These are phyloP conservation scores for Apiotrichum porosum DNA, from an alignment of 1,284 basidiomycete species.

Conservation along the genomic window DNA sequence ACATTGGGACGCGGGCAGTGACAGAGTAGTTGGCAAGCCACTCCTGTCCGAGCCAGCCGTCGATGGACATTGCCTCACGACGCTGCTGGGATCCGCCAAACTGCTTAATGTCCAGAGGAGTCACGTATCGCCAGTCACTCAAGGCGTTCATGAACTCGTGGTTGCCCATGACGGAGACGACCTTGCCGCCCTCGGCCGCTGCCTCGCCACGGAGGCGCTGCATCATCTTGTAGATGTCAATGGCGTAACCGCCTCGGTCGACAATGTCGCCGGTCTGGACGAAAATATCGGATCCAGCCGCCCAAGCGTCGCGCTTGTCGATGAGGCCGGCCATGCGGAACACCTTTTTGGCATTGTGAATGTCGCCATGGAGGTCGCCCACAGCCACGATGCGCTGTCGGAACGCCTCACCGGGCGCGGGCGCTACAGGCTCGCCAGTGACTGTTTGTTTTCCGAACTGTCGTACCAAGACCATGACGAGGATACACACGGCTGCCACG, in stretches of 20 bases:
- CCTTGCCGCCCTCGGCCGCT: slow-evolving; percentile 59
- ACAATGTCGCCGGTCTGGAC: slow-evolving; percentile 94
- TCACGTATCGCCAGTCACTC: slow-evolving; percentile 88
- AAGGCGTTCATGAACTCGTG: slow-evolving; percentile 70
- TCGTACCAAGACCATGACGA: too few species aligned
- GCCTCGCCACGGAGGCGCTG: slow-evolving; percentile 75
- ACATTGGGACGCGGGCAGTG: slow-evolving; percentile 71
- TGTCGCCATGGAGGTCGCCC: slow-evolving; percentile 72
- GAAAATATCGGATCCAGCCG: slow-evolving; percentile 69
- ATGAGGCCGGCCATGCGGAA: slow-evolving; percentile 71
- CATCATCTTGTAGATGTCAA: slow-evolving; percentile 74
- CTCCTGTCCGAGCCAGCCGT: slow-evolving; percentile 71
- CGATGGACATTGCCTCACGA: slow-evolving; percentile 61
- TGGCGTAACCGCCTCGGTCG: slow-evolving; percentile 83
- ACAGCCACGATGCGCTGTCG: slow-evolving; percentile 58
- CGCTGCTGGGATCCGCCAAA: slow-evolving; percentile 68
- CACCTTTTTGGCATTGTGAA: slow-evolving; percentile 65
- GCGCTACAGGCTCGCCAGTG: too few species aligned
- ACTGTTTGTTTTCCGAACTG: too few species aligned
- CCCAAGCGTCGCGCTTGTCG: slow-evolving; percentile 65
- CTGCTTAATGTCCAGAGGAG: slow-evolving; percentile 67
- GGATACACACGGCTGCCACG: too few species aligned
- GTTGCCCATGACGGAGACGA: slow-evolving; percentile 75
- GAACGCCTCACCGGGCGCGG: slow-evolving; percentile 23
- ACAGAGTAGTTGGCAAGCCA: slow-evolving; percentile 85